Percentiles rank a stretch among this genome's conserved stretches.
These are phyloP conservation scores for Botrytis medusae DNA, from an alignment of 2,329 filamentous ascomycete species.

Conservation along the genomic window DNA sequence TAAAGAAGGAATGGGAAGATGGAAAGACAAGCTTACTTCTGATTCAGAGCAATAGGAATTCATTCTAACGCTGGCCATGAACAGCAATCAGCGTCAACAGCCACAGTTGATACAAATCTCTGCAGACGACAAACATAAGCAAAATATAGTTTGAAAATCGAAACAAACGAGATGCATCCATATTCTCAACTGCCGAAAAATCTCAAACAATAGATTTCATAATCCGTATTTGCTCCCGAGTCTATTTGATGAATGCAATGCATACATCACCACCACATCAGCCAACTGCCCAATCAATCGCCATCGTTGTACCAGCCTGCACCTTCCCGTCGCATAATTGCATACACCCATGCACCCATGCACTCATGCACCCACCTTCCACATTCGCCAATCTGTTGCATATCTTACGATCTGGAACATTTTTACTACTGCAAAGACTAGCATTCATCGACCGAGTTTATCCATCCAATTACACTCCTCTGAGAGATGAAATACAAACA, in stretches of 20 bases:
- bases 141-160: neutral
- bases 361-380: neutral
- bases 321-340: neutral
- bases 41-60: neutral
- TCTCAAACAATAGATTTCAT: neutral
- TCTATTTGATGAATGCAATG: neutral
- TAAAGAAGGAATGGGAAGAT: neutral
- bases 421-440: neutral
- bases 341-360: neutral
- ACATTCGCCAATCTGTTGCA: neutral
- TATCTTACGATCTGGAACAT: conserved; percentile 11
- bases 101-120: neutral
- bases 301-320: neutral
- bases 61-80: too few species aligned
- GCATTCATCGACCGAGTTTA: neutral
- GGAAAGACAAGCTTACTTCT: neutral
- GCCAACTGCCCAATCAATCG: neutral
- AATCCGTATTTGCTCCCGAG: neutral
- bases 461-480: neutral
- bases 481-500: neutral
- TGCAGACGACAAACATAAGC: neutral
- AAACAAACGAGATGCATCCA: neutral
- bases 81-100: neutral
- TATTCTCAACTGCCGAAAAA: neutral
- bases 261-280: neutral